Conservation (phyloP, 1,284 basidiomycete genomes). For the Somion occarium region DNA sequence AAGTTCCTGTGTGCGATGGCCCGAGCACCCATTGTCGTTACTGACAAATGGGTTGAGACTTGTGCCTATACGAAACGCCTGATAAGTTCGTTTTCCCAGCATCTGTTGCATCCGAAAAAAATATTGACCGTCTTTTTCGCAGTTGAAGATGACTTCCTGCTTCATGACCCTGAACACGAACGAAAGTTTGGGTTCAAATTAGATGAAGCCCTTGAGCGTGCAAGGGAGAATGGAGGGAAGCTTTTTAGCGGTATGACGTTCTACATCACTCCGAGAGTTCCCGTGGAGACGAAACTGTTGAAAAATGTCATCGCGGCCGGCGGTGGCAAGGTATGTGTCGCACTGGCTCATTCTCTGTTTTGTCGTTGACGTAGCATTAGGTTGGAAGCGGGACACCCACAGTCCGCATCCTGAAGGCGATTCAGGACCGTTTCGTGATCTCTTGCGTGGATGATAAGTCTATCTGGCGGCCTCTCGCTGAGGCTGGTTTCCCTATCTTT, state of each 20-base stretch:
- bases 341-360: neutral
- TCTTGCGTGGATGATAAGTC: slow-evolving; percentile 56
- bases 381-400: slow-evolving; percentile 48
- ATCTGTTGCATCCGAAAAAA: neutral
- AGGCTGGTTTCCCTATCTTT: slow-evolving; percentile 55
- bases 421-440: slow-evolving; percentile 50
- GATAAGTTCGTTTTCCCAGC: slow-evolving; percentile 45
- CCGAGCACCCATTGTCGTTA: slow-evolving; percentile 54
- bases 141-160: slow-evolving; percentile 61
- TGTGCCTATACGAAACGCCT: slow-evolving; percentile 52
- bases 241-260: slow-evolving; percentile 65
- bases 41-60: slow-evolving; percentile 60
- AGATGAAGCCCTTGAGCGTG: slow-evolving; percentile 49
- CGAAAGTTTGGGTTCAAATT: slow-evolving; percentile 61
- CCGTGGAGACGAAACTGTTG: slow-evolving; percentile 50
- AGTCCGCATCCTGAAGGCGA: slow-evolving; percentile 46
- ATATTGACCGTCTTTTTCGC: slow-evolving; percentile 1
- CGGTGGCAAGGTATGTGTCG: slow-evolving; percentile 60
- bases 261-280: slow-evolving; percentile 64
- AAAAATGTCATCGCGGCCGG: slow-evolving; percentile 60
- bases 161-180: slow-evolving; percentile 60
- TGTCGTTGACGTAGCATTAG: slow-evolving; percentile 21
- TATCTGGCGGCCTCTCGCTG: slow-evolving; percentile 55
- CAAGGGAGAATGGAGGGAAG: slow-evolving; percentile 43
- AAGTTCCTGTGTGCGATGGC: slow-evolving; percentile 78